A percentile compares a stretch with the other conserved stretches of the same genome.
These are phyloP conservation scores for Poa annua DNA, from an alignment of 176 grass and related monocot genomes.

Conservation along the genomic window DNA sequence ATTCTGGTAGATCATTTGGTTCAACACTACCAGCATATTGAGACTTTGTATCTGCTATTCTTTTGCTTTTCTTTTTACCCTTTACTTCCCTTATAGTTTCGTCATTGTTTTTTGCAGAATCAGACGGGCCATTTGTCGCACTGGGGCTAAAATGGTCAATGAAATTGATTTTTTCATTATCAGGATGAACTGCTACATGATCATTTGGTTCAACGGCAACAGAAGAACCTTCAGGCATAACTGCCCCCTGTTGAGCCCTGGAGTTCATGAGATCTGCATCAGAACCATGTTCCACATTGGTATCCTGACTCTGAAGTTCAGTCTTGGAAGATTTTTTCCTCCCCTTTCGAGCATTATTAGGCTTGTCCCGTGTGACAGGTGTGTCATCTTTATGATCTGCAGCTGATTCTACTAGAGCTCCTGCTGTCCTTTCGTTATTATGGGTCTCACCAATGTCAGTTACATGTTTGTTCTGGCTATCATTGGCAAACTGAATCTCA, in stretches of 20 bases:
- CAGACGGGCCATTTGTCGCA: conserved; percentile 28
- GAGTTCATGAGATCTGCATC: conserved; percentile 36
- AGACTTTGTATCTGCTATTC: conserved; percentile 39
- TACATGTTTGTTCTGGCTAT: conserved; percentile 23
- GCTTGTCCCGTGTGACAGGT: conserved; percentile 4
- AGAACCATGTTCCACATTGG: conserved; percentile 27
- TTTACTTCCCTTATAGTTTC: conserved; percentile 46
- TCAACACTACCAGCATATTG: conserved; percentile 25
- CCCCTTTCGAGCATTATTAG: conserved; percentile 42
- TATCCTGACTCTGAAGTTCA: conserved; percentile 48
- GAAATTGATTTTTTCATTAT: conserved; percentile 50
- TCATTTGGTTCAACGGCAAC: conserved; percentile 43
- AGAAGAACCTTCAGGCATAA: conserved; percentile 42
- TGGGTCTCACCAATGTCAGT: not conserved
- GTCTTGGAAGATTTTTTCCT: conserved; percentile 50
- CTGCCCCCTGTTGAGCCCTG: conserved; percentile 15
- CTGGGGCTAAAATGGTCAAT: conserved; percentile 44
- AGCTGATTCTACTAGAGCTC: conserved; percentile 16
- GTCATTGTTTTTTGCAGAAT: conserved; percentile 42
- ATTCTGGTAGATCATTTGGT: conserved; percentile 33
- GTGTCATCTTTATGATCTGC: conserved; percentile 35
- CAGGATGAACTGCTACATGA: not conserved
- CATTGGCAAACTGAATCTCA: conserved; percentile 12
- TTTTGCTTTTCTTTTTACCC: conserved; percentile 60
- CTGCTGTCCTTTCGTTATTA: conserved; percentile 38